Conservation (phyloP, 768 basidiomycete species). For the Pulveroboletus sp. region DNA sequence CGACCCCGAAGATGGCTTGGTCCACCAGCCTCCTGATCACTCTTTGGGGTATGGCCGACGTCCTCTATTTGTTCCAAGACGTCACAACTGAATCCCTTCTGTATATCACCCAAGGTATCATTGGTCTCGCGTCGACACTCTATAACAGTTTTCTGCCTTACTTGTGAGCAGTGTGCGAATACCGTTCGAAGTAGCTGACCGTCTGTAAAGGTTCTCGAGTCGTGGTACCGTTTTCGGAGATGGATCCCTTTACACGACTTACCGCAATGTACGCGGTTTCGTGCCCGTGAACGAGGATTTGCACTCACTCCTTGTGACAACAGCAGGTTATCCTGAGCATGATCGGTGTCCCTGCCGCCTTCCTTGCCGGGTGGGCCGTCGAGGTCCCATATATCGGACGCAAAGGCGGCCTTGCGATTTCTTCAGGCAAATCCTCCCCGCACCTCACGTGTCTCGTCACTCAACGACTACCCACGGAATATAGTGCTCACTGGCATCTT, state of each 20-base stretch:
- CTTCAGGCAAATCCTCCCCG: slow-evolving; percentile 47
- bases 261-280: slow-evolving; percentile 51
- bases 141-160: slow-evolving; percentile 53
- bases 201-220: slow-evolving; percentile 44
- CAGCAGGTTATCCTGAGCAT: slow-evolving; percentile 69
- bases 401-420: slow-evolving; percentile 59
- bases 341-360: slow-evolving; percentile 65
- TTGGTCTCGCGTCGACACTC: slow-evolving; percentile 70
- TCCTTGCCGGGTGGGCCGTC: slow-evolving; percentile 68
- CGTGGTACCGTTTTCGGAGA: slow-evolving; percentile 68
- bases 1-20: slow-evolving; percentile 57
- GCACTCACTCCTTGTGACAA: background rate
- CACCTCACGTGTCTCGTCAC: slow-evolving; percentile 24
- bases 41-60: slow-evolving; percentile 38
- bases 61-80: background rate
- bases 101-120: slow-evolving; percentile 43
- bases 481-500: slow-evolving; percentile 69
- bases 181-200: background rate
- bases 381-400: slow-evolving; percentile 61
- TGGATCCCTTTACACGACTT: slow-evolving; percentile 63
- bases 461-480: slow-evolving; percentile 44
- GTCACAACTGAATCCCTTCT: background rate
- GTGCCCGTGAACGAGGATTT: too few species aligned
- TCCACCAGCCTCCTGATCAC: slow-evolving; percentile 57
- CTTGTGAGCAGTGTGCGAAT: slow-evolving; percentile 33